Percentiles rank a stretch among this genome's conserved stretches.
Conservation (phyloP, 805 yeast genomes). For the Ogataea dorogensis region DNA sequence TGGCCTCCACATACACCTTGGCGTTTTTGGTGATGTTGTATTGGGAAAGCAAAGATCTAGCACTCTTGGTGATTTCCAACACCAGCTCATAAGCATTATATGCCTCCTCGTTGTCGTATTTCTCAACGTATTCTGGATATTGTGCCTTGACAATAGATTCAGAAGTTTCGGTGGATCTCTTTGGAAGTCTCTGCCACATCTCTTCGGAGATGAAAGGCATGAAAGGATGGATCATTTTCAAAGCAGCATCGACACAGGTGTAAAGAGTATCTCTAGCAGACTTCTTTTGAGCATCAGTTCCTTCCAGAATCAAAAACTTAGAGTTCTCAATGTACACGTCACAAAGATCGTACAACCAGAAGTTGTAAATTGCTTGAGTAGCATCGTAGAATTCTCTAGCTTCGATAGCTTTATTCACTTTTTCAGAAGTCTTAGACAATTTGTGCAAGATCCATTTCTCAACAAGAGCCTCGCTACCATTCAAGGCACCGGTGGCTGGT, state of each 20-base stretch:
- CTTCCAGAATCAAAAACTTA: slow-evolving; percentile 87
- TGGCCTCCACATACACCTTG: slow-evolving; percentile 76
- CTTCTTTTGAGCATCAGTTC: slow-evolving; percentile 76
- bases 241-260: slow-evolving; percentile 88
- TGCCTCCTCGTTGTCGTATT: slow-evolving; percentile 63
- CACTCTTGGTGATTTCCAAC: slow-evolving; percentile 81
- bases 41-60: slow-evolving; percentile 90
- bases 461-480: slow-evolving; percentile 85
- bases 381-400: slow-evolving; percentile 86
- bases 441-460: slow-evolving; percentile 96
- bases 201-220: slow-evolving; percentile 98
- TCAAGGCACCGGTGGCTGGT: slow-evolving; percentile 54
- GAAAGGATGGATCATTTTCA: slow-evolving; percentile 92
- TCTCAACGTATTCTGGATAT: slow-evolving; percentile 66
- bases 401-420: slow-evolving; percentile 66
- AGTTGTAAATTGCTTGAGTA: slow-evolving; percentile 83
- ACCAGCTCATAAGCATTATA: slow-evolving; percentile 78
- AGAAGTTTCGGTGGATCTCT: slow-evolving; percentile 68
- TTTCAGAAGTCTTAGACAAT: slow-evolving; percentile 66
- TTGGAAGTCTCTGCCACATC: slow-evolving; percentile 98
- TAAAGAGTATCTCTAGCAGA: slow-evolving; percentile 94
- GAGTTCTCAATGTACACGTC: slow-evolving; percentile 98
- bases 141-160: slow-evolving; percentile 73
- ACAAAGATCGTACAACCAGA: slow-evolving; percentile 93
- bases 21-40: slow-evolving; percentile 87